Conservation (phyloP, 225 moss, liverwort and hornwort genomes). For the Lunularia cruciata region DNA sequence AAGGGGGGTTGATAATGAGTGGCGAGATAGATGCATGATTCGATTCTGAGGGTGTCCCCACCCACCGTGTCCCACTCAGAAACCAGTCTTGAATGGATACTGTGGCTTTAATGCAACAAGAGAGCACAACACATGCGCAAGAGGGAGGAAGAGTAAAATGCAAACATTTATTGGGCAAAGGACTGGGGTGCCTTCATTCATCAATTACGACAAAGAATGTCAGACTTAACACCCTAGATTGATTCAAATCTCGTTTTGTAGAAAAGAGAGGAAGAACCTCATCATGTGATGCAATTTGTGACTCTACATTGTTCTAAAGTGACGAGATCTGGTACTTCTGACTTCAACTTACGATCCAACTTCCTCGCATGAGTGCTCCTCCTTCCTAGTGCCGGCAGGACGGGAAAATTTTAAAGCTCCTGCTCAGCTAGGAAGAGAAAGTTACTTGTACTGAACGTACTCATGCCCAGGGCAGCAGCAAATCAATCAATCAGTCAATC, state of each 20-base stretch:
- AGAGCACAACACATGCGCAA: not conserved
- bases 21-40: not conserved
- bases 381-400: too few relatives aligned
- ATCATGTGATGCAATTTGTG: not conserved
- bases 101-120: not conserved
- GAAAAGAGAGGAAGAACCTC: not conserved
- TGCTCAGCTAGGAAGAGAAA: not conserved
- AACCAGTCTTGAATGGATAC: not conserved
- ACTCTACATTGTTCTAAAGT: not conserved
- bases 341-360: not conserved
- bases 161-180: constrained; percentile 5
- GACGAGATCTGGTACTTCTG: not conserved
- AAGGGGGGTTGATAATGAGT: too few relatives aligned
- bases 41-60: not conserved
- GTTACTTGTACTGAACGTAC: too few relatives aligned
- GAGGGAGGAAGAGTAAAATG: not conserved
- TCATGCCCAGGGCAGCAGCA: too few relatives aligned
- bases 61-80: too few relatives aligned
- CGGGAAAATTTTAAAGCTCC: too few relatives aligned
- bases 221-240: not conserved
- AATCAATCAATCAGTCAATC: too few relatives aligned
- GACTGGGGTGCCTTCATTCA: not conserved
- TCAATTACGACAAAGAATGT: constrained; percentile 17
- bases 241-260: not conserved
- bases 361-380: not conserved